Evolutionary conservation across 805 yeast genomes (phyloP), one percentile per base, ranked within the genome.

Genomic region (Saturnispora hagleri): DNA sequence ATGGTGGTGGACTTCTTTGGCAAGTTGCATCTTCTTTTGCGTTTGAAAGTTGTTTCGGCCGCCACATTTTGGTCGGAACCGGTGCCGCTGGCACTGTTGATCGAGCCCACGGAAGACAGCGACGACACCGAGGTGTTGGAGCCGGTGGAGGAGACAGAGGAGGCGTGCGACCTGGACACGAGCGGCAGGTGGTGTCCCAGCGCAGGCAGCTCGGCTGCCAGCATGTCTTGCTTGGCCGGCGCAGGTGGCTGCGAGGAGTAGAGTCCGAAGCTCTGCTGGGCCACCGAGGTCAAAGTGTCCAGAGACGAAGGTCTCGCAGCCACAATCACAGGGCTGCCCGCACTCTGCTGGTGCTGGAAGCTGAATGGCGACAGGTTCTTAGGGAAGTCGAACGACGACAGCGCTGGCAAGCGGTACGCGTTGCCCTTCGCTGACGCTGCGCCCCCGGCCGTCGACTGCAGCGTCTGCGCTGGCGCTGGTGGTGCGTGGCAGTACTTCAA

Each of bases 1-100:
- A 77, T 73, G 52, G 69, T 70, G 0, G 84, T 79, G 3, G 82
- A 77, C 59, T 76, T 79, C 63, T 79, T 79, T n/a, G 84, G 83
- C 51, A 79, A 66, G 61, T 79, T 79, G 56, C 77, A 73, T 57
- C 84, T 67, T 55, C 67, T 69, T 64, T 65, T 24, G 27, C 35
- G 53, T 45, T n/a, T 42, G 36, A 26, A 22, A 15, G 45, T 6
- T 5, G 48, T 34, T n/a, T 27, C 28, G 10, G 36, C 38, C 9
- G n/a, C 33, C 15, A 13, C 12, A n/a, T 27, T 24, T 12, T 10
- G 10, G 15, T 17, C 13, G 15, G 26, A 38, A 10, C 15, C 22
- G 4, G 6, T 38, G 42, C 15, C 18, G 13, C 20, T 27, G 22
- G 10, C 13, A 27, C 20, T 27, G 33, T 10, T n/a, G 10, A 20